These are phyloP conservation scores for Tricholoma sp. DNA, from an alignment of 768 basidiomycete species.

Conservation along the genomic window DNA sequence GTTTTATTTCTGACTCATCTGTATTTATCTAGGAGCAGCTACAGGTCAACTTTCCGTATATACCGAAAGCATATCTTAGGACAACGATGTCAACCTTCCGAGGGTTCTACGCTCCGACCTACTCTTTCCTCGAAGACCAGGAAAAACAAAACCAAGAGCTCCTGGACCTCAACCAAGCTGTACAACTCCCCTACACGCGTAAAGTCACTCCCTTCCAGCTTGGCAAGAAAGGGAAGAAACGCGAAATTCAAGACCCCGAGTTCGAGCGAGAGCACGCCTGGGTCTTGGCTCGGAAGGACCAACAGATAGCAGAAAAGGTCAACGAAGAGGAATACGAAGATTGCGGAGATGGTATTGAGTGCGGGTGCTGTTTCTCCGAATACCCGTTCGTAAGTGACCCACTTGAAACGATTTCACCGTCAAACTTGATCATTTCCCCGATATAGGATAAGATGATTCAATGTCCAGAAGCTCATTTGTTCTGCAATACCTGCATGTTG, in stretches of 20 bases:
- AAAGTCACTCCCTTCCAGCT: constrained; percentile 22
- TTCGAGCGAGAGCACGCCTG: constrained; percentile 33
- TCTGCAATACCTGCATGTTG: constrained; percentile 71
- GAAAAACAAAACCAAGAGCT: constrained; percentile 14
- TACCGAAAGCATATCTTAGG: constrained; percentile 45
- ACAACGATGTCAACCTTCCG: constrained; percentile 26
- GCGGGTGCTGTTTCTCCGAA: constrained; percentile 79
- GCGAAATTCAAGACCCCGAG: constrained; percentile 36
- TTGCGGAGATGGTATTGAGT: constrained; percentile 58
- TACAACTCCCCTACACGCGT: constrained; percentile 28
- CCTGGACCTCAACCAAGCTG: constrained; percentile 18
- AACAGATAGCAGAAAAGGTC: not conserved
- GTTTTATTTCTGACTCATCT: not conserved
- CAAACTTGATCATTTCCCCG: not conserved
- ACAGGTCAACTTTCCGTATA: constrained; percentile 42
- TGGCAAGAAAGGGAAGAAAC: constrained; percentile 40
- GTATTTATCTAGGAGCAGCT: constrained; percentile 39
- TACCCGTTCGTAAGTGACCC: constrained; percentile 60
- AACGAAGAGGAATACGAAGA: constrained; percentile 27
- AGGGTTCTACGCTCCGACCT: constrained; percentile 52
- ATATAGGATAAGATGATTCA: constrained; percentile 78
- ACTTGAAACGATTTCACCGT: not conserved
- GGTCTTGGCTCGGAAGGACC: not conserved
- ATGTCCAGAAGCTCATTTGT: constrained; percentile 86
- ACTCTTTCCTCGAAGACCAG: constrained; percentile 35